Evolutionary conservation across 257 asterid species (phyloP), one percentile per base, ranked within the genome.

Genomic region (Solanum dulcamara): DNA sequence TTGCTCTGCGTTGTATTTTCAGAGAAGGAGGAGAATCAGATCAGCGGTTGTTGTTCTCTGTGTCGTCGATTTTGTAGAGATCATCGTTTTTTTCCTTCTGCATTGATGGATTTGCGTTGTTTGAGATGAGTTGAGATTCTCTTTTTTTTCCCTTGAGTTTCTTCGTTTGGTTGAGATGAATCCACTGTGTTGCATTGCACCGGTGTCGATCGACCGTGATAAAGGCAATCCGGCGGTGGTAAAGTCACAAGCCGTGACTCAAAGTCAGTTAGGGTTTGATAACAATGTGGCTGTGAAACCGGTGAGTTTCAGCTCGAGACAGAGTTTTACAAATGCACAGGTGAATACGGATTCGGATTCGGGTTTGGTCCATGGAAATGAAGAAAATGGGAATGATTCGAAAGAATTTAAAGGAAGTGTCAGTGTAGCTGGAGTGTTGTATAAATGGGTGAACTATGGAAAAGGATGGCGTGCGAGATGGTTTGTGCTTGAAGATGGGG

Each of bases 131-230:
- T 64, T 84, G n/a, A 37, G 12, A 62, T 7, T 35, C 1, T 66
- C 11, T 8, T 62, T 66, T 48, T 14, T 74, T 26, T 17, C 17
- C 32, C 2, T 32, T 24, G n/a, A 42, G 37, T 53, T 24, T 10
- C 44, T 28, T 33, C 13, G 38, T 15, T 50, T 53, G 4, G 62
- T 77, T 50, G 85, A 90, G 85, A 95, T 96, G 99, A 96, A 96
- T 90, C 99, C 99, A 15, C 91, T 96, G 55, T 96, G 99, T 96
- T 96, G 99, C 99, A 96, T 96, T 95, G 99, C 99, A 83, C 98
- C 99, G 60, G 99, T 96, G 38, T 91, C 99, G 88, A 91, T 92
- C 20, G 98, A 96, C 32, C 91, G 92, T 85, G 99, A 96, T 93
- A 96, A 90, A 55, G 90, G 91, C 66, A 87, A 84, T 87, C 92